A percentile compares a stretch with the other conserved stretches of the same genome.
phyloP scores from a whole-genome alignment of 202 grass and related monocot genomes.

The Schoenoplectus tabernaemontani region DNA sequence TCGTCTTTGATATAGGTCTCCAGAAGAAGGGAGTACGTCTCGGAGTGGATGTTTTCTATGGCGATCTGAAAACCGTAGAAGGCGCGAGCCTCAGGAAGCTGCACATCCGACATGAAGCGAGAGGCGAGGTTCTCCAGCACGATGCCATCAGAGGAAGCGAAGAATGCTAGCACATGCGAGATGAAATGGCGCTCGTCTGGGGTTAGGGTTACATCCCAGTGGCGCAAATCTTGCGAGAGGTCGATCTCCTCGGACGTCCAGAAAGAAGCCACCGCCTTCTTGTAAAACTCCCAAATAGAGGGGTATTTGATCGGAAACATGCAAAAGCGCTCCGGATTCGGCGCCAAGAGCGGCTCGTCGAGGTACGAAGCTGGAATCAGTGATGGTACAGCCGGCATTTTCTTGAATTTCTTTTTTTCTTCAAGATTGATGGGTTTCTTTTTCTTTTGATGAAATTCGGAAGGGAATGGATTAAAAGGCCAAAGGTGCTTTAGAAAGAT shows the following conservation, averaged over 20 bases:
- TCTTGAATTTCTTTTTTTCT: no score
- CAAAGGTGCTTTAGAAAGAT: neutral
- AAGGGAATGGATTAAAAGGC: neutral
- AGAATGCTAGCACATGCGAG: conserved; percentile 88
- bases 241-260: conserved; percentile 80
- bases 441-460: neutral
- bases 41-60: conserved; percentile 95
- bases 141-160: conserved; percentile 81
- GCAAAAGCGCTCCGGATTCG: conserved; percentile 62
- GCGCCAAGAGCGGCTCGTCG: conserved; percentile 64
- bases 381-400: conserved; percentile 45
- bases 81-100: conserved; percentile 64
- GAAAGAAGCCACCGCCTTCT: conserved; percentile 79
- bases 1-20: conserved; percentile 73
- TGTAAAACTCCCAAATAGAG: conserved; percentile 83
- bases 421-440: no score
- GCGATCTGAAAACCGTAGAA: conserved; percentile 89
- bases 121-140: conserved; percentile 83
- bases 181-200: conserved; percentile 62
- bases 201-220: conserved; percentile 55
- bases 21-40: conserved; percentile 79
- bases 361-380: conserved; percentile 39
- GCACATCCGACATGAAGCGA: conserved; percentile 82
- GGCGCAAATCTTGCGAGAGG: conserved; percentile 48
- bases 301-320: conserved; percentile 74